Conservation (phyloP, 192 early-diverging fungal species). For the Oehlia diaphana region DNA sequence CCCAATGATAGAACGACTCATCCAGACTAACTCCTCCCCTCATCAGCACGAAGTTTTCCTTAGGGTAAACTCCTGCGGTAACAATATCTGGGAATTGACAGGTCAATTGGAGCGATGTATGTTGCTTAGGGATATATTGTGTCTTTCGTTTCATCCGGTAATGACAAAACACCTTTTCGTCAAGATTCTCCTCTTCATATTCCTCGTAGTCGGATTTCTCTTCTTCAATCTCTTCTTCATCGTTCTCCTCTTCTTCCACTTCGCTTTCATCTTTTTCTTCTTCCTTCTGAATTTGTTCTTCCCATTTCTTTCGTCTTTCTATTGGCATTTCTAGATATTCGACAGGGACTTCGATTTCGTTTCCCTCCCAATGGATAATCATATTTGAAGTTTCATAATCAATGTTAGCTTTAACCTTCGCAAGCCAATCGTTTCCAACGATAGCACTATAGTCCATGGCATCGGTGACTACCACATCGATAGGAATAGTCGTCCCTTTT, state of each 20-base stretch:
- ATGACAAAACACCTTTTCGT: neutral
- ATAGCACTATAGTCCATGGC: neutral
- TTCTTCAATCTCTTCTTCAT: neutral
- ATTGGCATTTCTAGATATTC: neutral
- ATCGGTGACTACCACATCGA: neutral
- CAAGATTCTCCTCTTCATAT: neutral
- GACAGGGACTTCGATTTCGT: neutral
- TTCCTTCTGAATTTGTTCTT: neutral
- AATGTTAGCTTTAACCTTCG: neutral
- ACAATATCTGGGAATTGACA: too few relatives aligned
- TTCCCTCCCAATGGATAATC: neutral
- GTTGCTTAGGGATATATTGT: too few relatives aligned
- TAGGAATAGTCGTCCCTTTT: neutral
- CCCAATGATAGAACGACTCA: too few relatives aligned
- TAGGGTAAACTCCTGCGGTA: too few relatives aligned
- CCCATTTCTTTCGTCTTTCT: neutral
- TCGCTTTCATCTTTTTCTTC: neutral
- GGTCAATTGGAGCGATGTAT: accelerated
- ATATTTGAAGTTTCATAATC: neutral
- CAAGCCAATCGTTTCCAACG: neutral
- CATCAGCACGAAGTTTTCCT: too few relatives aligned
- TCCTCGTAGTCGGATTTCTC: too few relatives aligned
- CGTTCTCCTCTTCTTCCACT: neutral
- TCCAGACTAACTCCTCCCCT: too few relatives aligned
- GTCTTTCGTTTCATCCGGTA: too few relatives aligned